Evolutionary conservation across 768 basidiomycete species (phyloP), one percentile per base, ranked within the genome.

Genomic region (Panaeolus cyanescens): DNA sequence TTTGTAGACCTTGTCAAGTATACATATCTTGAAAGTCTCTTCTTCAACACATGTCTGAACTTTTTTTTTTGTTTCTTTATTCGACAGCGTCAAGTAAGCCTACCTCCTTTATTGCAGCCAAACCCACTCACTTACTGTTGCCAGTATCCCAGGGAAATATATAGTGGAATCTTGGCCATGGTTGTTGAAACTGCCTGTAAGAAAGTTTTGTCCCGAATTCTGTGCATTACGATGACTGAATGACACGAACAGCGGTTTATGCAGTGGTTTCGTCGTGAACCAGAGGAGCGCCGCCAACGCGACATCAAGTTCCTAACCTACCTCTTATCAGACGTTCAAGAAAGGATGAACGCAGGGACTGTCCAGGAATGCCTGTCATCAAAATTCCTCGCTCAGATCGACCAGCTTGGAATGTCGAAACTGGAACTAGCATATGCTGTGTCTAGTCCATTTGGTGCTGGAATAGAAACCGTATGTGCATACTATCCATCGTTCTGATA

Each of bases 111-210:
- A n/a, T n/a, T n/a, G n/a, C n/a, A n/a, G n/a, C n/a, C n/a, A 6
- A 30, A 59, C 4, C 39, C 53, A 31, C 31, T 12, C 31, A 19
- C 36, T 15, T 37, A 28, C 33, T 13, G 4, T 30, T 17, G 53
- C 20, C 22, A 82, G 81, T 55, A 80, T 82, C 59, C 81, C 80
- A 2, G 80, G 81, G 30, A 83, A 81, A 66, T 81, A 80, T 55
- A 60, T 83, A 3, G 81, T 83, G 12, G 81, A 83, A 66, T 78
- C 78, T 1, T 75, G 79, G 75, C 80, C 81, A 0, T 80, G 80
- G 75, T 72, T 83, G 2, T 68, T 81, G 4, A 78, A 77, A 56
- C 72, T 83, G 20, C 81, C 81, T 10, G 78, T 78, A 67, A 40
- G 74, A 22, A 42, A 13, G 10, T 8, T 12, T 42, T 22, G 17